Base-by-base conservation (phyloP, 2,329 filamentous ascomycete species). In the Pyrenophora graminea region DNA sequence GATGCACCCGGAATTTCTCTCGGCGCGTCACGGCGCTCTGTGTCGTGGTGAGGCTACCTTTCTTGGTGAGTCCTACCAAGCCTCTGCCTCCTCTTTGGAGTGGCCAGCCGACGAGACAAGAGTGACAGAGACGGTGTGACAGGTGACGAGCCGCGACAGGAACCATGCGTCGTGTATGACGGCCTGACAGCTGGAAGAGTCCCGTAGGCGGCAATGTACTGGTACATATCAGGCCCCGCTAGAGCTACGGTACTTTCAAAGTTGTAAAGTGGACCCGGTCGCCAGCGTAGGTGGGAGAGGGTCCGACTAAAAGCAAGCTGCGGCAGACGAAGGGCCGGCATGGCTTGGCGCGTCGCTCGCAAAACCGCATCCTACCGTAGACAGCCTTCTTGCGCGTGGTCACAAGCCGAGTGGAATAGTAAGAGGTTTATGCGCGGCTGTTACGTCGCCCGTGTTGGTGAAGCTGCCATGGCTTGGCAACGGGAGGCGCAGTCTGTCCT, bases 381-480 rank as follows among this genome's bases (percentile, higher is more conserved):
- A 5, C 27, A 12, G 7, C 27, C 7, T 30, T 30, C 27, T 30
- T 30, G 10, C 27, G 27, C 27, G 27, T 4, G 27, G 27, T 30
- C 27, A 30, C 27, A 30, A 12, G 27, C 27, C 27, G 4, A 10
- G 27, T 30, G 7, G 27, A 30, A 9, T 10, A 30, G 27, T 30
- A 30, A 30, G 27, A 30, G 10, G 27, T 13, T 30, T 39, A 13
- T 61, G 64, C 63, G 61, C 59, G 59, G 61, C 59, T 47, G 56
- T 66, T 63, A 64, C 63, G 61, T 66, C 50, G 48, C 48, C 40
- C 34, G 55, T 31, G 39, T 40, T 42, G 13, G 46, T 32, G 31
- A 30, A 21, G 21, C 34, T 51, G 44, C 34, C 43, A 53, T 48
- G 44, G 51, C 61, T 64, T 64, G 63, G 61, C 61, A 53, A 27